Conservation (phyloP, 176 grass and related monocot species). For the Aegilops bicornis region DNA sequence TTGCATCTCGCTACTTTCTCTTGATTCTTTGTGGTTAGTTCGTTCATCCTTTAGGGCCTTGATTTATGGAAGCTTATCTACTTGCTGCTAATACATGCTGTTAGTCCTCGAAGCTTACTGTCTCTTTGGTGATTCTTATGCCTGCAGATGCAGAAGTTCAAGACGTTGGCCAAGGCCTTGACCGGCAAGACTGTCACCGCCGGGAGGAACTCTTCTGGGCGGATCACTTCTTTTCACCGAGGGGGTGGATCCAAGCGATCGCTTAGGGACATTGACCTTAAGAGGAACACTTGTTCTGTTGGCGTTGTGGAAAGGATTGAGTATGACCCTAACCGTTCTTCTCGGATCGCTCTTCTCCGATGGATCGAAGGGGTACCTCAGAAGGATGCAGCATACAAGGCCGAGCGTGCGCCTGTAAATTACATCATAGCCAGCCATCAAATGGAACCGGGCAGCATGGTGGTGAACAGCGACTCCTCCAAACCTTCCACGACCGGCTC, state of each 20-base stretch:
- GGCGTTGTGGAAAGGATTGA: constrained; percentile 10
- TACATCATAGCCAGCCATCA: not conserved
- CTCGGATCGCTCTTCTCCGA: not conserved
- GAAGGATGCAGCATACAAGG: constrained; percentile 6
- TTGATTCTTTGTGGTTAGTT: not conserved
- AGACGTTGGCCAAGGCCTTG: constrained; percentile 2
- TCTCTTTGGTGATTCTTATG: not conserved
- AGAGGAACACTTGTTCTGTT: not conserved
- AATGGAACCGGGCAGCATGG: not conserved
- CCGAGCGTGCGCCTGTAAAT: not conserved
- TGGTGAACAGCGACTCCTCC: not conserved
- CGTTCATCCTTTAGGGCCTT: not conserved
- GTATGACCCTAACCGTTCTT: not conserved
- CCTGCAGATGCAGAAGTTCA: constrained; percentile 8
- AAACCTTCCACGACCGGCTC: not conserved
- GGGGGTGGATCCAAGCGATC: constrained; percentile 7
- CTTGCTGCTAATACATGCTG: not conserved
- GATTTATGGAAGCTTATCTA: not conserved
- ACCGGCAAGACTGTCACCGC: not conserved
- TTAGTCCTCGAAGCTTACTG: not conserved
- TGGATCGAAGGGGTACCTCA: not conserved
- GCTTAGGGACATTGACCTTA: not conserved
- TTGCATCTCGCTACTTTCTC: not conserved
- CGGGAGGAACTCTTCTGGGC: not conserved
- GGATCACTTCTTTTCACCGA: not conserved